Base-by-base conservation (phyloP, 129 eudicot species). In the Calendula officinalis region DNA sequence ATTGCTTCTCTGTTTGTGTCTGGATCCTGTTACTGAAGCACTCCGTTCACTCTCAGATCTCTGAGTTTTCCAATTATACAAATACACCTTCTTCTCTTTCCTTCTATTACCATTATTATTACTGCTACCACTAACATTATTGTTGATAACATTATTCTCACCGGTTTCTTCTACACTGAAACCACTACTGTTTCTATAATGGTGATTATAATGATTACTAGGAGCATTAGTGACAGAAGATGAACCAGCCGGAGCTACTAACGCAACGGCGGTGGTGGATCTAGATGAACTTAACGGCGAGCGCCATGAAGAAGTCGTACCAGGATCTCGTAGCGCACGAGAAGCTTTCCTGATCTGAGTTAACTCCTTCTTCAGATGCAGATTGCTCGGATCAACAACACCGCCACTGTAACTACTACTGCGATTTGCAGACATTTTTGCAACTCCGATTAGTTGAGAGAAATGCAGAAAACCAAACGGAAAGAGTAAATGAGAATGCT, bases 331-430 rank as follows among this genome's bases (percentile, higher is more conserved):
- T 13, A 91, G 52, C 27, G 70, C 85, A 4, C 87, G 64, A 36
- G 98, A 78, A 37, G 98, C 96, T 74, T 87, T 91, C 46, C 78
- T 60, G 42, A 90, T 90, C 75, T 86, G 97, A 10, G 95, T 91
- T 36, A 91, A 63, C 63, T 91, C 96, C 55, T 83, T 91, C 80
- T 85, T 87, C 79, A 91, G 90, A 85, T 91, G 98, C 74, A 85
- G 73, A 69, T 87, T 91, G 71, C 98, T 87, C 4, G 98, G 96
- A 79, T 91, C 98, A 82, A 82, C 76, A 30, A 77, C 81, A 5
- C 77, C 79, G 5, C 82, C 81, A 48, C 72, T 30, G 45, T 47
- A 70, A 35, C 67, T 65, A 3, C 83, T 53, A 33, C 65, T 65
- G 41, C 75, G 72, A 69, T 62, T 78, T 39, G 68, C 80, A 35